Evolutionary conservation across 345 rosid species (phyloP).

Genomic region (Sonneratia caseolaris): DNA sequence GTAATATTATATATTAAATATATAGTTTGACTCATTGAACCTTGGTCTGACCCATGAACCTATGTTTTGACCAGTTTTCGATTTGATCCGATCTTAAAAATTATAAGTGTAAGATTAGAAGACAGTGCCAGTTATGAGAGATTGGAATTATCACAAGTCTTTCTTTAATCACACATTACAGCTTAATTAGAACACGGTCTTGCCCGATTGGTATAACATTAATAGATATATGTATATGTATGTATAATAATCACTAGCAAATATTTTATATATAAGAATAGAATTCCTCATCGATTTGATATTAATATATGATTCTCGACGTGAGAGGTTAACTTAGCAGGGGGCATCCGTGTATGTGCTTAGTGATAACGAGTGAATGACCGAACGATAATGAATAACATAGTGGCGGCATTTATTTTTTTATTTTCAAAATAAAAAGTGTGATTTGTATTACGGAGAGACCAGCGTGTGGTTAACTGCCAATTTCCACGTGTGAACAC

Average conservation of each 20-base stretch:
- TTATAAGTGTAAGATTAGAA: not conserved
- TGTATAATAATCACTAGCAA: not conserved
- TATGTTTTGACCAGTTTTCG: not conserved
- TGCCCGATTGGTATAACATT: not conserved
- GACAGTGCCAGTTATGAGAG: not conserved
- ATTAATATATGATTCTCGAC: no score
- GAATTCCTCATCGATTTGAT: no score
- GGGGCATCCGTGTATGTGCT: no score
- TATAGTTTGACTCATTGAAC: no score
- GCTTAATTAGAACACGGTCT: not conserved
- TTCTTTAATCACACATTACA: conserved; percentile 1
- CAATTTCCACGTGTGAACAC: not conserved
- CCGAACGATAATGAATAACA: no score
- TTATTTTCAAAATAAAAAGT: not conserved
- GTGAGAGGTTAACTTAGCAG: no score
- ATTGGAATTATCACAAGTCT: not conserved
- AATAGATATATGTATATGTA: not conserved
- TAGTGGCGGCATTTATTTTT: no score
- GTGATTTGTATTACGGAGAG: not conserved
- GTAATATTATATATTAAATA: no score
- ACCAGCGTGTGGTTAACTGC: not conserved
- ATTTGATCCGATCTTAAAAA: no score
- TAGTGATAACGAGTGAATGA: no score
- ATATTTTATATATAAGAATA: no score
- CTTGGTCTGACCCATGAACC: not conserved